These are phyloP conservation scores for Mortierella sp. DNA, from an alignment of 371 early-diverging fungal genomes.

Conservation along the genomic window DNA sequence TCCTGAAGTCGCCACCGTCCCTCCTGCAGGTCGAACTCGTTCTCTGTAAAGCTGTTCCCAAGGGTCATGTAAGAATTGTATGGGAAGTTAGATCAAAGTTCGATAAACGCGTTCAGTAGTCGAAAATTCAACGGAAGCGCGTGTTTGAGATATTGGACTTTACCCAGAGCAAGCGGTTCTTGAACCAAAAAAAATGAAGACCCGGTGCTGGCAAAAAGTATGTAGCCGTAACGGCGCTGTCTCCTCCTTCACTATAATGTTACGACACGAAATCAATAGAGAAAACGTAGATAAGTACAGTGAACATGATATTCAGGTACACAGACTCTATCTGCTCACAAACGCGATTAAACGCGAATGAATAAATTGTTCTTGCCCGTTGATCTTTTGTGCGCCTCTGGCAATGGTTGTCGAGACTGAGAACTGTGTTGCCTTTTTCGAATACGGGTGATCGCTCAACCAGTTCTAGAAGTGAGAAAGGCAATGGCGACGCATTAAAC, in stretches of 20 bases:
- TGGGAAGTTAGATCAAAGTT: background rate
- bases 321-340: background rate
- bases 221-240: conserved; percentile 63
- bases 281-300: too few species aligned
- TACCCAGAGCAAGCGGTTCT: conserved; percentile 70
- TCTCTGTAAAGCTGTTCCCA: conserved; percentile 58
- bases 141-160: background rate
- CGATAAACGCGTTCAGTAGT: too few species aligned
- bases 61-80: background rate
- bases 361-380: conserved; percentile 26
- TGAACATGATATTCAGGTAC: too few species aligned
- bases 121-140: background rate
- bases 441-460: conserved; percentile 73
- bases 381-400: conserved; percentile 62
- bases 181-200: conserved; percentile 73
- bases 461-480: conserved; percentile 62
- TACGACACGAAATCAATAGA: too few species aligned
- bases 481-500: too few species aligned
- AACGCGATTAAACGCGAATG: too few species aligned
- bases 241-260: conserved; percentile 62
- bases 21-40: conserved; percentile 53
- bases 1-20: conserved; percentile 57
- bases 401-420: conserved; percentile 71
- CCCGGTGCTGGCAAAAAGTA: conserved; percentile 78
- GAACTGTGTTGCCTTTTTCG: conserved; percentile 66